Percentiles rank a stretch among this genome's conserved stretches.
These are phyloP conservation scores for Barnettozyma vustinii DNA, from an alignment of 805 yeast species.

Conservation along the genomic window DNA sequence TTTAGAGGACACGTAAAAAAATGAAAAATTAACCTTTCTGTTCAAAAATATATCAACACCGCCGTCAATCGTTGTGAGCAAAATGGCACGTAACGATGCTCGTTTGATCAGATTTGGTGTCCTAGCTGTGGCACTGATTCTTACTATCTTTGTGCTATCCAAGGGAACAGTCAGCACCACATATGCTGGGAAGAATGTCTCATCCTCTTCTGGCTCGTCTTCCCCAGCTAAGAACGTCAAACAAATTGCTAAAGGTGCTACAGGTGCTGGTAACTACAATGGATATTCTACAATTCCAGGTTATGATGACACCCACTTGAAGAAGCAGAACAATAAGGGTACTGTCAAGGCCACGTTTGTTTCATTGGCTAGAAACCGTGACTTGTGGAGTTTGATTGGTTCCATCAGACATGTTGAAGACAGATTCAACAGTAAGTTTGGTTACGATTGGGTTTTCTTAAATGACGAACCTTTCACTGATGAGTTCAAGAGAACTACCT, in stretches of 20 bases:
- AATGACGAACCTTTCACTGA: constrained; percentile 62
- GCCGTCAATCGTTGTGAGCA: not conserved
- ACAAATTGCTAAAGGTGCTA: constrained; percentile 12
- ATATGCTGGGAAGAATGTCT: constrained; percentile 10
- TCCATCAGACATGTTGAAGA: constrained; percentile 63
- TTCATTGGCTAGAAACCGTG: constrained; percentile 65
- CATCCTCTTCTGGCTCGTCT: constrained; percentile 5
- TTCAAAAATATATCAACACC: not conserved
- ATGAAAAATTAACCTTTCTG: not conserved
- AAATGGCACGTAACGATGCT: constrained; percentile 27
- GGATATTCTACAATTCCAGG: constrained; percentile 11
- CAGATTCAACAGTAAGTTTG: constrained; percentile 55
- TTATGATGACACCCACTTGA: constrained; percentile 14
- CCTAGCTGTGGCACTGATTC: constrained; percentile 21
- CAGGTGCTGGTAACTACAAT: constrained; percentile 11
- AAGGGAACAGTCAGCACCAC: constrained; percentile 25
- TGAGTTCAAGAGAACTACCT: constrained; percentile 46
- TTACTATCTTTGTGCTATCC: constrained; percentile 23
- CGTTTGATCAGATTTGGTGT: constrained; percentile 24
- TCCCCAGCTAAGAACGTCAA: constrained; percentile 6
- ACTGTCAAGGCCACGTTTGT: constrained; percentile 56
- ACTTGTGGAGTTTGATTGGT: constrained; percentile 49
- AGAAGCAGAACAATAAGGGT: constrained; percentile 23
- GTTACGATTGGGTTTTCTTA: constrained; percentile 77
- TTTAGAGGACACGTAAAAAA: not conserved